Evolutionary conservation across 129 eudicot genomes (phyloP).

Genomic region (sunflower (Helianthus annuus)): DNA sequence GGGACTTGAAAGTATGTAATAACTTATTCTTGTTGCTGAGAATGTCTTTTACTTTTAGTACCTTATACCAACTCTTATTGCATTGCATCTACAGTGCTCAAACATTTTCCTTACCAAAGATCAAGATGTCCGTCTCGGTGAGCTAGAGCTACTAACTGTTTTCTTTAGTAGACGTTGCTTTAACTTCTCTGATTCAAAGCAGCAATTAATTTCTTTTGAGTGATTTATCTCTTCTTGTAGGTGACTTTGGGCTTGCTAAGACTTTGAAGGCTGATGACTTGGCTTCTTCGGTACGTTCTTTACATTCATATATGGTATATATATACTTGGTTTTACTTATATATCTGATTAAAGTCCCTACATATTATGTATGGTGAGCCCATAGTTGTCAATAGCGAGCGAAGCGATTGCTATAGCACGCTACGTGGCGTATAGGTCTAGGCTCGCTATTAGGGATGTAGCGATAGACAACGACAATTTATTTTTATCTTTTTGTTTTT

Average conservation of each 20-base stretch:
- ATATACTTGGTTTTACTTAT: conserved; percentile 15
- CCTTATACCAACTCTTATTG: conserved; percentile 18
- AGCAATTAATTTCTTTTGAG: background rate
- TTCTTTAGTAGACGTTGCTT: conserved; percentile 13
- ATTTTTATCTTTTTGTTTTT: too few relatives aligned
- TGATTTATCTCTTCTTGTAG: conserved; percentile 40
- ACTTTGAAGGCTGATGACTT: conserved; percentile 98
- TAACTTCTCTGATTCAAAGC: conserved; percentile 2
- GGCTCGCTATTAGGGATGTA: too few relatives aligned
- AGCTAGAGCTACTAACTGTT: conserved; percentile 40
- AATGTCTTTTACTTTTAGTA: conserved; percentile 3
- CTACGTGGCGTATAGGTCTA: too few relatives aligned
- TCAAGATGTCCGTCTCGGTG: conserved; percentile 97
- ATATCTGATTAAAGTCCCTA: conserved; percentile 9
- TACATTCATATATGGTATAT: conserved; percentile 20
- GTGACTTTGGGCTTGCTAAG: conserved; percentile 99
- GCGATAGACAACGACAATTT: too few relatives aligned
- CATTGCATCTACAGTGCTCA: conserved; percentile 69
- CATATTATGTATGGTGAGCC: conserved; percentile 5
- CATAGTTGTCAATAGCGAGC: background rate
- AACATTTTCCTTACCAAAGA: conserved; percentile 97
- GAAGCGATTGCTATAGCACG: too few relatives aligned
- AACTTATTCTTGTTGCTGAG: conserved; percentile 19
- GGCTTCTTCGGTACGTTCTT: conserved; percentile 85
- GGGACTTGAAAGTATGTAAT: conserved; percentile 83